phyloP scores from a whole-genome alignment of 2,329 filamentous ascomycete species.

The Alternaria brassicae region DNA sequence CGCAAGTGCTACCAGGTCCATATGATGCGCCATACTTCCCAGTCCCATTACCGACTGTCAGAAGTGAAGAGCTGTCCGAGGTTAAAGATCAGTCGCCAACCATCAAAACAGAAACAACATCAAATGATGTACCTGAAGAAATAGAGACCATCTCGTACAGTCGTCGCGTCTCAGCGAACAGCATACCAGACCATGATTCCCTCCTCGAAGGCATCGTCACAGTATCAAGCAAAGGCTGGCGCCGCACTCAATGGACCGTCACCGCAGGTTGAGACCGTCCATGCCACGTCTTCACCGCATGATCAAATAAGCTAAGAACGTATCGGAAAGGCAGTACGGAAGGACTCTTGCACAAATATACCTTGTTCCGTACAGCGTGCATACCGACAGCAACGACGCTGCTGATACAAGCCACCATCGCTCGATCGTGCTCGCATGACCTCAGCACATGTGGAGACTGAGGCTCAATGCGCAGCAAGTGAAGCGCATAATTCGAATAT shows the following conservation, averaged over 20 bases:
- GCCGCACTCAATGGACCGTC: slow-evolving; percentile 47
- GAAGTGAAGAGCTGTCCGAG: slow-evolving; percentile 11
- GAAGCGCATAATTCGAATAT: not conserved
- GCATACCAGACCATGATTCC: slow-evolving; percentile 18
- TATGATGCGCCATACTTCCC: slow-evolving; percentile 48
- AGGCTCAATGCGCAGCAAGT: not conserved
- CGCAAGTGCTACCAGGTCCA: slow-evolving; percentile 43
- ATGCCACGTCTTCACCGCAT: slow-evolving; percentile 1
- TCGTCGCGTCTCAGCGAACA: slow-evolving; percentile 37
- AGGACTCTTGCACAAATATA: slow-evolving; percentile 1
- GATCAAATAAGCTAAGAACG: slow-evolving; percentile 1
- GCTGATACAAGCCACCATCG: slow-evolving; percentile 2
- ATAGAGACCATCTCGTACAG: slow-evolving; percentile 30
- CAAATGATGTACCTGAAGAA: slow-evolving; percentile 3
- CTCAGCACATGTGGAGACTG: not conserved
- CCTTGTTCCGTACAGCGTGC: not conserved
- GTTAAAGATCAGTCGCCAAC: slow-evolving; percentile 19
- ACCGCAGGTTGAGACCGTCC: slow-evolving; percentile 32
- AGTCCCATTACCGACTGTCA: slow-evolving; percentile 39
- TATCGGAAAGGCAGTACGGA: not conserved
- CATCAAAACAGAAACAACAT: slow-evolving; percentile 9
- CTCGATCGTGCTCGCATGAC: slow-evolving; percentile 3
- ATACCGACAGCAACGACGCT: not conserved
- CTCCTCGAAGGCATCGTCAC: slow-evolving; percentile 38
- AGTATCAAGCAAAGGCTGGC: slow-evolving; percentile 41